Evolutionary conservation across 2,329 filamentous ascomycete species (phyloP).

Genomic region (Didymella segeticola): DNA sequence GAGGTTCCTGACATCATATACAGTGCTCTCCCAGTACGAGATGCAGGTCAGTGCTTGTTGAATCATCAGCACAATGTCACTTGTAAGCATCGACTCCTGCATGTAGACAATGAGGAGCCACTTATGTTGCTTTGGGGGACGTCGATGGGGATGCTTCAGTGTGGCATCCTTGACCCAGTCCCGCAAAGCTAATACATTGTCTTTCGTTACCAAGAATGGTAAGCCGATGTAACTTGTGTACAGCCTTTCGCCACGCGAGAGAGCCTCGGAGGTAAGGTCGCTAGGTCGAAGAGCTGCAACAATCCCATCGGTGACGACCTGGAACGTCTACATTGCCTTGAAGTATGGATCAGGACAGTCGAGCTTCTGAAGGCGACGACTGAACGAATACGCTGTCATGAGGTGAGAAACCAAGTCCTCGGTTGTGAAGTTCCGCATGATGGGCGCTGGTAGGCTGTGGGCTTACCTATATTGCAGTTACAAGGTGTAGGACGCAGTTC

Average conservation of each 20-base stretch:
- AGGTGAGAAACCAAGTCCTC: neutral
- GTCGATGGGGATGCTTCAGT: conserved; percentile 14
- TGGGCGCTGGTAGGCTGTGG: no score
- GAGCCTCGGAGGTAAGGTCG: neutral
- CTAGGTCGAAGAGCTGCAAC: neutral
- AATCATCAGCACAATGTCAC: neutral
- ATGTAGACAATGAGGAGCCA: conserved; percentile 7
- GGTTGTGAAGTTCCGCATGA: neutral
- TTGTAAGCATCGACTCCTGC: neutral
- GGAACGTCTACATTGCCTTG: conserved; percentile 7
- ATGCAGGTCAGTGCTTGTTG: neutral
- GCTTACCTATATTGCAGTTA: no score
- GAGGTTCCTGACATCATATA: conserved; percentile 1
- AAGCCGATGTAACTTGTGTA: neutral
- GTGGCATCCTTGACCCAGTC: conserved; percentile 13
- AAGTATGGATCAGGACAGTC: conserved; percentile 4
- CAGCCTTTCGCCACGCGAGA: neutral
- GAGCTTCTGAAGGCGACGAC: neutral
- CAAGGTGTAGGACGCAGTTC: no score
- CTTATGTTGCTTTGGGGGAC: conserved; percentile 4
- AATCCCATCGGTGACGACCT: conserved; percentile 6
- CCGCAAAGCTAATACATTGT: neutral
- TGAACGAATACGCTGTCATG: neutral
- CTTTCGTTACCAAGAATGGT: neutral
- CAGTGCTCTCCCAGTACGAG: neutral